Conservation (phyloP, 768 basidiomycete genomes). For the Boletus coccyginus region DNA sequence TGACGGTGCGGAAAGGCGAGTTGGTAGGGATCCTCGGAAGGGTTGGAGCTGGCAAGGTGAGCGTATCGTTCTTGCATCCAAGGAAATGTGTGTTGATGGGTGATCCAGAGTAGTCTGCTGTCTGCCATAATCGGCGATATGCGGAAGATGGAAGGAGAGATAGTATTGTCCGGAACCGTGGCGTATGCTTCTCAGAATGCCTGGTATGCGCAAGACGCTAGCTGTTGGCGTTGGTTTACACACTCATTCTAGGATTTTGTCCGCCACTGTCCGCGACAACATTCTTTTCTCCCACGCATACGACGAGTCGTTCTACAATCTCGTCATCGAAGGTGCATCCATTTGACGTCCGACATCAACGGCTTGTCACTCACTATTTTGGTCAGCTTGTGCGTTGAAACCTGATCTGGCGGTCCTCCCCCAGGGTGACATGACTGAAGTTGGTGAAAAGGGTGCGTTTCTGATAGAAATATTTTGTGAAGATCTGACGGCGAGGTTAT, state of each 20-base stretch:
- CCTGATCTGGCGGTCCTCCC: conserved; percentile 78
- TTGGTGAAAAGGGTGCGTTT: conserved; percentile 74
- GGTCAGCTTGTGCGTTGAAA: conserved; percentile 75
- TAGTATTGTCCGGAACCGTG: conserved; percentile 64
- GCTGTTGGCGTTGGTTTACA: background rate
- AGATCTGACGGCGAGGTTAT: background rate
- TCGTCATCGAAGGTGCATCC: conserved; percentile 69
- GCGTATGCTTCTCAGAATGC: conserved; percentile 88
- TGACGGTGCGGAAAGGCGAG: conserved; percentile 79
- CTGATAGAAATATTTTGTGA: background rate
- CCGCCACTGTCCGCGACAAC: conserved; percentile 83
- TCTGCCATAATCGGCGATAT: conserved; percentile 88
- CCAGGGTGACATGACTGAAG: conserved; percentile 80
- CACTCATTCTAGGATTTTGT: conserved; percentile 61
- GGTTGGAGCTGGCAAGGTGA: conserved; percentile 88
- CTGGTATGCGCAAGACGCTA: conserved; percentile 48
- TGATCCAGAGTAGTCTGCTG: conserved; percentile 60
- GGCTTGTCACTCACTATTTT: background rate
- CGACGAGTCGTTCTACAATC: conserved; percentile 79
- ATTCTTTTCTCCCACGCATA: conserved; percentile 90
- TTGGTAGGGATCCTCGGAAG: conserved; percentile 82
- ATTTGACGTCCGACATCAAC: background rate
- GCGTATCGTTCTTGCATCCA: background rate
- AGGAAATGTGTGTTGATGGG: background rate
- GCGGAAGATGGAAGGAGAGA: conserved; percentile 69